phyloP scores from a whole-genome alignment of 768 basidiomycete genomes.

The Boletellus sp. region DNA sequence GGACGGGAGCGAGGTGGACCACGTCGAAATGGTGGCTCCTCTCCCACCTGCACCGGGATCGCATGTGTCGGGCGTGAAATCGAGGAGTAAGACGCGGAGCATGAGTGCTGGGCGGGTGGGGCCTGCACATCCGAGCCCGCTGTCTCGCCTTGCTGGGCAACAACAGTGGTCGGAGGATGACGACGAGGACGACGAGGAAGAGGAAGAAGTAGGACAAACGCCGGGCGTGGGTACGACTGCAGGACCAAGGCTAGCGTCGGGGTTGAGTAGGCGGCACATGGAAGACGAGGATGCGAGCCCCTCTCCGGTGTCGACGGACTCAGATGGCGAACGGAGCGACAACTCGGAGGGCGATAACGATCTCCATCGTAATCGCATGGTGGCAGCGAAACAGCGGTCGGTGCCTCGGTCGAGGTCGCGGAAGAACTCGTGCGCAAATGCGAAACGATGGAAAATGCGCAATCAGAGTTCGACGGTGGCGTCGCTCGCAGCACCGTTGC shows the following conservation, averaged over 20 bases:
- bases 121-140: slow-evolving; percentile 56
- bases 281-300: slow-evolving; percentile 55
- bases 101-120: slow-evolving; percentile 23
- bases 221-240: too few species aligned
- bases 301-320: slow-evolving; percentile 57
- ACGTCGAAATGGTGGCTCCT: slow-evolving; percentile 31
- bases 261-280: slow-evolving; percentile 19
- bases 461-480: slow-evolving; percentile 70
- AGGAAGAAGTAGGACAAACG: too few species aligned
- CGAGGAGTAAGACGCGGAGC: slow-evolving; percentile 35
- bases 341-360: slow-evolving; percentile 15
- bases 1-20: slow-evolving; percentile 33
- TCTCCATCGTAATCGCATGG: not conserved
- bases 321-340: slow-evolving; percentile 48
- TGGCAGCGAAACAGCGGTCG: slow-evolving; percentile 18
- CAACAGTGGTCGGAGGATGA: slow-evolving; percentile 54
- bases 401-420: slow-evolving; percentile 31
- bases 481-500: slow-evolving; percentile 44
- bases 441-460: slow-evolving; percentile 33
- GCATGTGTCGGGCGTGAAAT: slow-evolving; percentile 19
- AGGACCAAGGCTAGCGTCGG: not conserved
- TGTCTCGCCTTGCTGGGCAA: slow-evolving; percentile 55
- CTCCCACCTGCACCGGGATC: too few species aligned
- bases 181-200: slow-evolving; percentile 34
- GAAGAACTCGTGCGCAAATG: slow-evolving; percentile 24